phyloP scores from a whole-genome alignment of 1,284 basidiomycete species.

The Lentinula novae-zelandiae region DNA sequence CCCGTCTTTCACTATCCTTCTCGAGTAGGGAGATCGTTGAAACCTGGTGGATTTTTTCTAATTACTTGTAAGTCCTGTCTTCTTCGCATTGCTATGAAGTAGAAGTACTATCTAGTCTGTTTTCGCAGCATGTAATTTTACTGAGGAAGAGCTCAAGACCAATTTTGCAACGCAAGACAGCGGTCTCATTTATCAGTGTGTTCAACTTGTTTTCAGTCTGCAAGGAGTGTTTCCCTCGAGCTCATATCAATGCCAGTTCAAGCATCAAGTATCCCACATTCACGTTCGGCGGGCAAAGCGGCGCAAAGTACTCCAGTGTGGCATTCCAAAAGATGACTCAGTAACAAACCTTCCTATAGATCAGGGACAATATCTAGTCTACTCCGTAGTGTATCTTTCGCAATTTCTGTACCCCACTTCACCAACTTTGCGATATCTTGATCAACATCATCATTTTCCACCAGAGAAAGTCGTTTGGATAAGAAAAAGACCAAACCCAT shows the following conservation, averaged over 20 bases:
- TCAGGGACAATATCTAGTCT: constrained; percentile 53
- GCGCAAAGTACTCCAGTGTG: constrained; percentile 68
- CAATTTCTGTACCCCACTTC: constrained; percentile 61
- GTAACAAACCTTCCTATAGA: constrained; percentile 21
- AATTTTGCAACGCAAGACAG: constrained; percentile 51
- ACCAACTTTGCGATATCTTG: constrained; percentile 47
- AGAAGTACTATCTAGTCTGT: background rate
- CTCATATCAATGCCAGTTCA: constrained; percentile 41
- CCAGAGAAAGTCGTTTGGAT: constrained; percentile 38
- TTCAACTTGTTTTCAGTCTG: constrained; percentile 12
- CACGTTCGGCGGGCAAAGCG: constrained; percentile 74
- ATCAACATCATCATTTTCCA: constrained; percentile 29
- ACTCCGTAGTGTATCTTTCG: constrained; percentile 62
- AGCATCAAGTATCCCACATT: constrained; percentile 67
- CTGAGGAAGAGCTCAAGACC: constrained; percentile 70
- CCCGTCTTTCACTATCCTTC: constrained; percentile 63
- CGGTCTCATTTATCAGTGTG: constrained; percentile 62
- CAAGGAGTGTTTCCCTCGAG: background rate
- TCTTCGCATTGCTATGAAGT: background rate
- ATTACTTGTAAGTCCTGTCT: constrained; percentile 64
- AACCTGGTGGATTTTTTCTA: constrained; percentile 69
- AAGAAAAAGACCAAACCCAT: constrained; percentile 72
- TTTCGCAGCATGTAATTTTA: constrained; percentile 80
- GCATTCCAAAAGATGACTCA: constrained; percentile 56
- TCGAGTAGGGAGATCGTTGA: constrained; percentile 57